Percentiles rank a stretch among this genome's conserved stretches.
phyloP scores from a whole-genome alignment of 2,329 filamentous ascomycete genomes.

The Tolypocladium nubicola region DNA sequence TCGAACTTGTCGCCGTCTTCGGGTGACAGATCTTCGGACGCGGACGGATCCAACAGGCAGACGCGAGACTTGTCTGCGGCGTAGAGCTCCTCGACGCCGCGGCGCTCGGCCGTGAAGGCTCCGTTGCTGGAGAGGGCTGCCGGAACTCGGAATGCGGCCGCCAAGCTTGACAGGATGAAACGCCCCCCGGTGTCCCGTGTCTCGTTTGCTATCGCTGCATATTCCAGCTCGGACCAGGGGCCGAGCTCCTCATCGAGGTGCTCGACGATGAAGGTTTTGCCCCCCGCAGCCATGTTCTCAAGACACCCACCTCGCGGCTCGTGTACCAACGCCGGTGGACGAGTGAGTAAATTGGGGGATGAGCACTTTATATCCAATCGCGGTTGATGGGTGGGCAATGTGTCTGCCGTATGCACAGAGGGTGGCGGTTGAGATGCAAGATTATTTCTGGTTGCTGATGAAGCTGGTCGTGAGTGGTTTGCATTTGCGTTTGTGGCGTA shows the following conservation, averaged over 20 bases:
- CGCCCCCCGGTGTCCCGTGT: constrained; percentile 53
- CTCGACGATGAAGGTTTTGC: constrained; percentile 85
- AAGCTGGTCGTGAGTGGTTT: background rate
- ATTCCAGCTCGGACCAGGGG: constrained; percentile 89
- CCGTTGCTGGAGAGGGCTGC: constrained; percentile 41
- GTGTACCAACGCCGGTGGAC: background rate
- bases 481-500: background rate
- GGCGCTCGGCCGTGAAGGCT: constrained; percentile 60
- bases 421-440: background rate
- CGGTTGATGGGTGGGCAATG: background rate
- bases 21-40: constrained; percentile 69
- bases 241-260: constrained; percentile 93
- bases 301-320: background rate
- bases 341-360: too few species aligned
- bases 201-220: constrained; percentile 77
- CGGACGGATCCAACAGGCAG: constrained; percentile 82
- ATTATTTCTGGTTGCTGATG: background rate
- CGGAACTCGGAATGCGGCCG: constrained; percentile 56
- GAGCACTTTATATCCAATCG: background rate
- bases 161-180: constrained; percentile 78
- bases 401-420: background rate
- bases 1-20: constrained; percentile 77
- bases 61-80: constrained; percentile 61
- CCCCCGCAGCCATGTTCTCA: constrained; percentile 23
- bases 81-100: constrained; percentile 77